Evolutionary conservation across 768 basidiomycete species (phyloP), one percentile per base, ranked within the genome.

Genomic region (Rhodotorula graminis): DNA sequence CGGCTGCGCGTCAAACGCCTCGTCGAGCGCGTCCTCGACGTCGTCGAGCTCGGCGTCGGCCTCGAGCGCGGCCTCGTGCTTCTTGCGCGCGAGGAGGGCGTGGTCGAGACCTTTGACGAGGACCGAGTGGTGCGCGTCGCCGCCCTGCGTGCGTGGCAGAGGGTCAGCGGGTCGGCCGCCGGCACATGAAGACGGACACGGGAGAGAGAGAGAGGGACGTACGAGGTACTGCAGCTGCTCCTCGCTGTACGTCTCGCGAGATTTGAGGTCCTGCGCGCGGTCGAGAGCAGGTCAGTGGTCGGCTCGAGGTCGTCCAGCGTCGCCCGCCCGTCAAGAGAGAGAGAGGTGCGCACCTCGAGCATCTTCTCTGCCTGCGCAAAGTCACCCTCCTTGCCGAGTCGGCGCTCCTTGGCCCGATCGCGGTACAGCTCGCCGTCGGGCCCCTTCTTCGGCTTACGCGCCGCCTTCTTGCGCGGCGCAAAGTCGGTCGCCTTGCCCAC

Each of bases 41-140:
- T 88, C 88, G 9, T 84, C 66, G 31, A 57, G 50, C 58, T 46
- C 46, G 83, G 23, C n/a, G 23, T 85, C 83, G 27, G 77, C 65
- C 29, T 71, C 67, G n/a, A 83, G 80, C 23, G 78, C 81, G 18
- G 81, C 69, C 52, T 88, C 87, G 7, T 89, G 88, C 81, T 88
- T 92, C 74, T 90, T 88, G 76, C 92, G 90, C 78, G 92, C 90
- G 25, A 96, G 84, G 14, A 96, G 85, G 0, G 91, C 89, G 75
- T 89, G 85, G 79, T 97, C 94, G 59, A 97, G 87, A 40, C 92
- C 92, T 78, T 93, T 95, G 55, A 93, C 91, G 19, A 93, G 86
- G 68, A 93, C 86, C 19, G 91, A 88, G 79, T 94, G 92, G 69
- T 90, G 85, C 55, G 88, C 87, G 80, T 95, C 91, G 50, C 92